Percentiles rank a stretch among this genome's conserved stretches.
Evolutionary conservation across 2,329 filamentous ascomycete genomes (phyloP).

Genomic region (Arthrinium phaeospermum): DNA sequence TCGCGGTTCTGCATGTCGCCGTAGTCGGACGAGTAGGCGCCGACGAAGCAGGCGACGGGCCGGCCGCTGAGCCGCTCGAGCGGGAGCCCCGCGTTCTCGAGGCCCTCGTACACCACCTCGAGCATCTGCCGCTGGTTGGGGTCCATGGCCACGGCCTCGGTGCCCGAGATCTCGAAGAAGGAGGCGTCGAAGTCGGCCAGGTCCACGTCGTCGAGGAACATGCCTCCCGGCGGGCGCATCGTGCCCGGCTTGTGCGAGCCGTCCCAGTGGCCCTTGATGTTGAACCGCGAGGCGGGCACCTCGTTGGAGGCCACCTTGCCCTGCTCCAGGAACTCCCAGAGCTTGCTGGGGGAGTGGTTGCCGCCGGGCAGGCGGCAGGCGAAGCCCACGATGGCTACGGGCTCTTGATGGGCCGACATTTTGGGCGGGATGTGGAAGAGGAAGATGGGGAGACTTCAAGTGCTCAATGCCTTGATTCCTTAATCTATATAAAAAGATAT

Average conservation of each 20-base stretch:
- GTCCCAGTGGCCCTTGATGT: slow-evolving; percentile 43
- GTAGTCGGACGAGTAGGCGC: slow-evolving; percentile 27
- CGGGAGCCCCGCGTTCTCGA: slow-evolving; percentile 35
- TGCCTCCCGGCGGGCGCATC: slow-evolving; percentile 42
- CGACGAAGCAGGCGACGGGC: no score
- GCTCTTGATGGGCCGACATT: slow-evolving; percentile 27
- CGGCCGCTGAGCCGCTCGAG: no score
- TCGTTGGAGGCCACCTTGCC: slow-evolving; percentile 40
- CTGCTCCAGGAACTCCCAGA: slow-evolving; percentile 44
- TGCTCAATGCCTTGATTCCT: no score
- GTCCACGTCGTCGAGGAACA: slow-evolving; percentile 46
- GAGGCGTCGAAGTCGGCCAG: slow-evolving; percentile 40
- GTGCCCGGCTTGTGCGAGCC: slow-evolving; percentile 41
- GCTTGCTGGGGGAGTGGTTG: slow-evolving; percentile 37
- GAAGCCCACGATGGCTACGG: slow-evolving; percentile 50
- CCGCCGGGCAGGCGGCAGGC: slow-evolving; percentile 49
- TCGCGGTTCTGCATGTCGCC: slow-evolving; percentile 31
- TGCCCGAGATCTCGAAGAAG: slow-evolving; percentile 34
- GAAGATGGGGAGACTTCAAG: no score
- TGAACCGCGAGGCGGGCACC: slow-evolving; percentile 40
- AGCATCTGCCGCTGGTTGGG: slow-evolving; percentile 36
- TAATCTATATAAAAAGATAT: no score
- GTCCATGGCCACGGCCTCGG: slow-evolving; percentile 31
- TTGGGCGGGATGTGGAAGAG: no score
- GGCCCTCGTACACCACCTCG: slow-evolving; percentile 36